Base-by-base conservation (phyloP, 139 green algal genomes). In the Picochlorum costavermella region DNA sequence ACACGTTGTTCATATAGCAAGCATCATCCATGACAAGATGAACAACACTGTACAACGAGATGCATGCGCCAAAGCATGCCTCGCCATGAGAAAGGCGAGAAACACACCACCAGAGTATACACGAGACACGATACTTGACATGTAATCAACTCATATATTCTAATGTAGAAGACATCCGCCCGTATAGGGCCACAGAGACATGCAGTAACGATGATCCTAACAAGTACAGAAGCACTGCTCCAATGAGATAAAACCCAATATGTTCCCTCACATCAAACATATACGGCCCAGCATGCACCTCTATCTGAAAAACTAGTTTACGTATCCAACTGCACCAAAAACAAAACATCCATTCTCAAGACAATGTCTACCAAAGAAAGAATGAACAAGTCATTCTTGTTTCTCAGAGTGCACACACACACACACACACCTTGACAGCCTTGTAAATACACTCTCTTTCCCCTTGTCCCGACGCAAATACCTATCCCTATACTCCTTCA, bases 241-340 rank as follows among this genome's bases (percentile, higher is more conserved):
- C 46, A 53, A 53, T 20, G 12, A n/a, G 46, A 53, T 20, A 53
- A n/a, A 53, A n/a, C 16, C 17, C 46, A 53, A 53, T 11, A 20
- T 53, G 33, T 14, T 53, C 46, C 46, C 17, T 53, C 46, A 53
- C 17, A 53, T 53, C 46, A 53, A 53, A 20, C 17, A 53, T 25
- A 53, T 53, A 53, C 17, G 46, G 16, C 16, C 46, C 46, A 5
- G n/a, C 16, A 25, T n/a, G 17, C 17, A 53, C 17, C 46, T 53
- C 46, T 53, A 53, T 23, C 46, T 10, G 46, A n/a, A 53, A 53
- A 0, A n/a, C 16, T 20, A 14, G 10, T 11, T 20, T n/a, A 6
- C 14, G 46, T 40, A 40, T 40, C 33, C 33, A 40, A 40, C 33
- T 40, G 33, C 33, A 40, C 33, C n/a, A n/a, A n/a, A n/a, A n/a